Evolutionary conservation across 2,329 filamentous ascomycete species (phyloP), one percentile per base, ranked within the genome.

Genomic region (Rutstroemia sp.): DNA sequence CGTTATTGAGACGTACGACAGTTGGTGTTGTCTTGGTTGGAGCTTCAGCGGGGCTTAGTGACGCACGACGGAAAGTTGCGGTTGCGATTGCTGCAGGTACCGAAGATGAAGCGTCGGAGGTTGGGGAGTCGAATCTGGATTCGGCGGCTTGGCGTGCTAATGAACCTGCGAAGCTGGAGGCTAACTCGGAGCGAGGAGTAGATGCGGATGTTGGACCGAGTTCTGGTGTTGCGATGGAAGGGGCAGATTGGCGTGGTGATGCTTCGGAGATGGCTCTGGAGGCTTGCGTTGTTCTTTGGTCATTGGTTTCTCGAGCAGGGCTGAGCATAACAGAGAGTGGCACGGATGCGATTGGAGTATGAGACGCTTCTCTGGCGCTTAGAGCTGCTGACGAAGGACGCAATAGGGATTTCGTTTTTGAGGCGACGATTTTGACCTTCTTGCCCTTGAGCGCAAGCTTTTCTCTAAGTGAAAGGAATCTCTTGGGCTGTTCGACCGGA

Each of bases 391-490:
- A 25, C 16, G 25, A 16, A 16, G 9, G 27, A 2, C 38, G 34
- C 21, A 21, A n/a, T 3, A 57, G 57, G 5, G 36, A 34, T 16
- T 34, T 27, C 5, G 39, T 23, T 55, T 65, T 61, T 30, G 56
- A 38, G 36, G 60, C 57, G 27, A 68, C 62, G 44, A 68, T 66
- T 46, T 66, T 69, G 48, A 62, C 51, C 2, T 59, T 56, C 56
- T 65, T 67, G 8, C 65, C 65, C 51, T 68, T 64, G n/a, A 67
- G 47, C 42, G 64, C 62, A 39, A 67, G 59, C 54, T 61, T 68
- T 52, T 69, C 67, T 45, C 60, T 64, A 38, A 68, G 49, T 4
- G 66, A 67, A 36, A 67, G 58, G 23, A 66, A 51, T 30, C 63
- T 21, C 42, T 47, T 36, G 9, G 47, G 48, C 30, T 19, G 10